Percentiles rank a stretch among this genome's conserved stretches.
phyloP scores from a whole-genome alignment of 2,329 filamentous ascomycete species.

The Aspergillus novoparasiticus region DNA sequence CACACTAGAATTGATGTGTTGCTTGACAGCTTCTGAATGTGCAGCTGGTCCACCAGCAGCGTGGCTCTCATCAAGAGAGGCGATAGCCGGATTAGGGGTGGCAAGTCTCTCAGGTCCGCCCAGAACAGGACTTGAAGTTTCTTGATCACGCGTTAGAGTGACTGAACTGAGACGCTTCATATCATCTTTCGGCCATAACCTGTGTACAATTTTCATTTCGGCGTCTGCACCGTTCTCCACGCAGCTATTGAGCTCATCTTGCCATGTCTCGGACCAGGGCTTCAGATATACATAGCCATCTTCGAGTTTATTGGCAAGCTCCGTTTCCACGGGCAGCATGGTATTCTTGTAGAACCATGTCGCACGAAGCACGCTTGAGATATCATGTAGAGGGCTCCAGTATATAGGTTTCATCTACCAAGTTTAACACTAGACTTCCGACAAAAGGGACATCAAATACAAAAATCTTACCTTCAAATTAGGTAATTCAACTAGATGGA shows the following conservation, averaged over 20 bases:
- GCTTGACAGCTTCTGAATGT: slow-evolving; percentile 52
- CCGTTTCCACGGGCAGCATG: slow-evolving; percentile 84
- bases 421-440: neutral
- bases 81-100: slow-evolving; percentile 6
- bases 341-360: slow-evolving; percentile 98
- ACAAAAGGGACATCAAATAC: neutral
- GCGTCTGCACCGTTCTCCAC: slow-evolving; percentile 85
- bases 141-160: slow-evolving; percentile 41
- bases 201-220: slow-evolving; percentile 87
- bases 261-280: slow-evolving; percentile 91
- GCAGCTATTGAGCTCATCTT: slow-evolving; percentile 85
- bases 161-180: slow-evolving; percentile 38
- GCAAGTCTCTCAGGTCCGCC: slow-evolving; percentile 16
- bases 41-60: slow-evolving; percentile 44
- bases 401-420: slow-evolving; percentile 91
- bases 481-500: slow-evolving; percentile 86
- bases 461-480: slow-evolving; percentile 53
- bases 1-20: slow-evolving; percentile 76
- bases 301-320: slow-evolving; percentile 89
- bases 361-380: slow-evolving; percentile 77
- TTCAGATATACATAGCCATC: slow-evolving; percentile 83
- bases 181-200: slow-evolving; percentile 71
- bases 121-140: slow-evolving; percentile 29
- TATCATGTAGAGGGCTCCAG: slow-evolving; percentile 91
- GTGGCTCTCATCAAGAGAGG: slow-evolving; percentile 40